Percentiles rank a stretch among this genome's conserved stretches.
These are phyloP conservation scores for Dioscorea dumetorum DNA, from an alignment of 106 monocot genomes.

Conservation along the genomic window DNA sequence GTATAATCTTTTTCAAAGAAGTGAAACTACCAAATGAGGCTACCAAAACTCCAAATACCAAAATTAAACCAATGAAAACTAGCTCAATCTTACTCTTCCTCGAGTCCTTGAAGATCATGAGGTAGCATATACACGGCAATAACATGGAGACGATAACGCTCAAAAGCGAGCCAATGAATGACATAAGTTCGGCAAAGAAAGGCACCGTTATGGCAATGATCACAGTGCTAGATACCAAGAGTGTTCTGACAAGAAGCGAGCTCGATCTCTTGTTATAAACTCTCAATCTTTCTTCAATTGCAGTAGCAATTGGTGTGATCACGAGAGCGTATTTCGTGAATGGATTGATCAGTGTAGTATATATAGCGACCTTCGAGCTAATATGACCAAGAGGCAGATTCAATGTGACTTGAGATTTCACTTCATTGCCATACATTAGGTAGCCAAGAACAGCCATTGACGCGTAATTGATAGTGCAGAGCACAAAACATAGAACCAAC, in stretches of 20 bases:
- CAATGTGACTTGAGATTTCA: slow-evolving; percentile 30
- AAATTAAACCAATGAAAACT: slow-evolving; percentile 3
- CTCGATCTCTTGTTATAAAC: background rate
- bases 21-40: slow-evolving; percentile 17
- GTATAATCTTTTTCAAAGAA: slow-evolving; percentile 18
- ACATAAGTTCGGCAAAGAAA: slow-evolving; percentile 40
- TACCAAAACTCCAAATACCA: slow-evolving; percentile 6
- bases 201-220: slow-evolving; percentile 30
- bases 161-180: slow-evolving; percentile 46
- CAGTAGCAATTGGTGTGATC: slow-evolving; percentile 19
- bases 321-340: slow-evolving; percentile 26
- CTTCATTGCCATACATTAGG: slow-evolving; percentile 27
- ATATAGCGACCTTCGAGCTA: slow-evolving; percentile 17
- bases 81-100: slow-evolving; percentile 1
- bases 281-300: slow-evolving; percentile 25
- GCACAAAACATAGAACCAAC: slow-evolving; percentile 19
- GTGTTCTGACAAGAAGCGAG: slow-evolving; percentile 20
- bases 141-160: slow-evolving; percentile 32
- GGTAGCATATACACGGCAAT: slow-evolving; percentile 34
- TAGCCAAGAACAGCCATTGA: slow-evolving; percentile 36
- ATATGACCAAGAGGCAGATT: slow-evolving; percentile 19
- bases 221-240: slow-evolving; percentile 35
- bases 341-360: slow-evolving; percentile 28
- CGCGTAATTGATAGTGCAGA: slow-evolving; percentile 31
- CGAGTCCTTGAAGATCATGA: slow-evolving; percentile 18